Evolutionary conservation across 1,284 basidiomycete species (phyloP).

Genomic region (Schizopora paradoxa): DNA sequence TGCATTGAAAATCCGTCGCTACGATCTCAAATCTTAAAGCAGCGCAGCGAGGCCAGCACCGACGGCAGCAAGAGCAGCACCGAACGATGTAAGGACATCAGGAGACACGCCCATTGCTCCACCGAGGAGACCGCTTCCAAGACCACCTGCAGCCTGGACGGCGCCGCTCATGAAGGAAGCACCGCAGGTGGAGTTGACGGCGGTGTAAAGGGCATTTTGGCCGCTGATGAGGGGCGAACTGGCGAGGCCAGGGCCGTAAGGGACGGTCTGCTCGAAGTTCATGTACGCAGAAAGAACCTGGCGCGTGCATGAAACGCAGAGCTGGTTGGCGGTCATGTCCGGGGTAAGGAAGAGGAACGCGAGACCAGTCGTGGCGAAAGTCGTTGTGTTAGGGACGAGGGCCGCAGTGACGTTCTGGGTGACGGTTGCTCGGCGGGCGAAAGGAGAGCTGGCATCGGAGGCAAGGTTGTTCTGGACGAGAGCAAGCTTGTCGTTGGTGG

Average conservation of each 20-base stretch:
- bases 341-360: conserved; percentile 76
- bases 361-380: conserved; percentile 60
- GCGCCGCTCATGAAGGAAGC: conserved; percentile 55
- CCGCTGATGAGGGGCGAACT: conserved; percentile 60
- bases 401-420: conserved; percentile 30
- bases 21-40: conserved; percentile 15
- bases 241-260: conserved; percentile 70
- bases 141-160: conserved; percentile 62
- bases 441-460: conserved; percentile 18
- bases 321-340: conserved; percentile 38
- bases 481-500: conserved; percentile 17
- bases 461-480: conserved; percentile 23
- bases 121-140: conserved; percentile 34
- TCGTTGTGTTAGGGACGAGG: conserved; percentile 59
- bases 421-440: conserved; percentile 18
- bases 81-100: conserved; percentile 19
- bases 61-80: conserved; percentile 17
- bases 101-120: conserved; percentile 25
- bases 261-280: conserved; percentile 60
- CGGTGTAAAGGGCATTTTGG: conserved; percentile 62
- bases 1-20: not conserved
- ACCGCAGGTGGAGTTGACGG: conserved; percentile 56
- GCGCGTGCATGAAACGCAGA: conserved; percentile 82
- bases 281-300: conserved; percentile 72
- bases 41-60: conserved; percentile 20